A percentile compares a stretch with the other conserved stretches of the same genome.
phyloP scores from a whole-genome alignment of 805 yeast species.

The Wickerhamiella parazyma region DNA sequence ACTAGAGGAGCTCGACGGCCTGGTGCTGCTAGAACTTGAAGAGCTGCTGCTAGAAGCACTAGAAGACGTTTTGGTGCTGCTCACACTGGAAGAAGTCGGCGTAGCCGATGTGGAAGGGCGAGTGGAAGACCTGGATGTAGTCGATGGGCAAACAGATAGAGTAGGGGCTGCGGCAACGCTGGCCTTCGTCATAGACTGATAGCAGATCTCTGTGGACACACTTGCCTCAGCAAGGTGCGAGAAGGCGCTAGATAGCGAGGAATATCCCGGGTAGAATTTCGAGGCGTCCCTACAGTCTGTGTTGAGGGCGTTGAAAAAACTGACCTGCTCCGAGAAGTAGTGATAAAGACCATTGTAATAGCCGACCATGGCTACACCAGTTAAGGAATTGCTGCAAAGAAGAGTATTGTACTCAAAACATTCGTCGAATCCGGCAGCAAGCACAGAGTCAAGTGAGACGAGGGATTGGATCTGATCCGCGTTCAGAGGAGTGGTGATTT shows the following conservation, averaged over 20 bases:
- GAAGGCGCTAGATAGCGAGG: not conserved
- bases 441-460: not conserved
- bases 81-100: too few relatives aligned
- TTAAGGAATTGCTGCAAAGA: not conserved
- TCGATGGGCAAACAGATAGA: too few relatives aligned
- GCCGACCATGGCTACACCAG: not conserved
- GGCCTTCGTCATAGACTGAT: not conserved
- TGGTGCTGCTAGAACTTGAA: too few relatives aligned
- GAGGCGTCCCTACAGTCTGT: not conserved
- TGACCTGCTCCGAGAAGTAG: not conserved
- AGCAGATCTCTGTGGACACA: not conserved
- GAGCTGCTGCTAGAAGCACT: too few relatives aligned
- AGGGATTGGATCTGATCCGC: not conserved
- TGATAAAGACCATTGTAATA: not conserved
- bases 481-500: not conserved
- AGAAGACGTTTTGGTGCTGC: too few relatives aligned
- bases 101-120: too few relatives aligned
- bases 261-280: not conserved
- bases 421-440: not conserved
- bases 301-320: not conserved
- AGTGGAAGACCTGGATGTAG: too few relatives aligned
- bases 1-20: too few relatives aligned
- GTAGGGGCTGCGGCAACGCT: not conserved
- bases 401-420: not conserved
- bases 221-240: not conserved